Base-by-base conservation (phyloP, 2,329 filamentous ascomycete species). In the Alternaria rosae region DNA sequence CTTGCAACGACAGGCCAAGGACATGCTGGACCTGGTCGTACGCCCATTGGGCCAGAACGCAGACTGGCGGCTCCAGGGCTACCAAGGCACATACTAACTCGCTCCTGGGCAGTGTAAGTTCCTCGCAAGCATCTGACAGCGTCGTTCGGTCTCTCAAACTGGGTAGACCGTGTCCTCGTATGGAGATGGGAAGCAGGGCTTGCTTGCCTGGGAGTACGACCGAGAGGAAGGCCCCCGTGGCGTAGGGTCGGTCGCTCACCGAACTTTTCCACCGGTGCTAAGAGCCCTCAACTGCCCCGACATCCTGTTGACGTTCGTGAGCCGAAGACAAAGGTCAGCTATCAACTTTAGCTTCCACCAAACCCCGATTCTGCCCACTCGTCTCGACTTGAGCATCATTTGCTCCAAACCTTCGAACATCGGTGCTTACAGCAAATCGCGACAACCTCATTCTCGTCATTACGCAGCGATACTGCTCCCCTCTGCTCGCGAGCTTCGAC, bases 191-290 rank as follows among this genome's bases (percentile, higher is more conserved):
- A 25, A 20, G 30, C 48, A 35, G 48, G 53, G 38, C 30, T 38
- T 41, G 25, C 21, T 47, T 25, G 51, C 21, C 47, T 51, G 45
- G 45, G 44, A 26, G 60, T 53, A 47, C 56, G 50, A 51, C 45
- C 56, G 60, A 59, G 44, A 56, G 45, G 60, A 62, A 51, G 44
- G 41, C 56, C 61, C 47, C 56, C 61, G 54, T 62, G 60, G 44
- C 55, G 60, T 55, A 44, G 55, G 56, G 44, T 59, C 56, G 52
- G 56, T 51, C 44, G 52, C 56, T 26, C 20, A 57, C 52, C 58
- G 52, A 52, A n/a, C 44, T 21, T 41, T 30, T 35, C 25, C 7
- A 56, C 52, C 54, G 56, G 52, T 59, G 47, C 56, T 50, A 59
- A 59, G 61, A 63, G 52, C 57, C 56, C 56, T 63, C 56, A 59